These are phyloP conservation scores for Cryoendolithus antarcticus DNA, from an alignment of 2,329 filamentous ascomycete species.

Conservation along the genomic window DNA sequence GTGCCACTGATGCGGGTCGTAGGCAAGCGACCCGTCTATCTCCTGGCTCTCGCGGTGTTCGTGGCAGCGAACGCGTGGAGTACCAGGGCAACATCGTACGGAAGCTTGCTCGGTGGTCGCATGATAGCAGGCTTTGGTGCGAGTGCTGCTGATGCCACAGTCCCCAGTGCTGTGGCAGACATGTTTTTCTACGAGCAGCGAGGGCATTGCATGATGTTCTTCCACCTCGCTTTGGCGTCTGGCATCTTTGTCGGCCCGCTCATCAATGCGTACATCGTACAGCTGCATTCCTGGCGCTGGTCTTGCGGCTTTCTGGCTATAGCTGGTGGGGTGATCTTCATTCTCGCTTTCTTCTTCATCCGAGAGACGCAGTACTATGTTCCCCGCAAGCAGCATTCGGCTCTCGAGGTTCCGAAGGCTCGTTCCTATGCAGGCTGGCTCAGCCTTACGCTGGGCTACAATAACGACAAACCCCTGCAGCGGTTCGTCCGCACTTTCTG, in stretches of 20 bases:
- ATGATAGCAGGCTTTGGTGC: conserved; percentile 18
- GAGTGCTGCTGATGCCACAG: conserved; percentile 25
- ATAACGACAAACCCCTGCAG: conserved; percentile 7
- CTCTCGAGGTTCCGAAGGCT: neutral
- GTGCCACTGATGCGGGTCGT: conserved; percentile 20
- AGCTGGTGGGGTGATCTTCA: conserved; percentile 9
- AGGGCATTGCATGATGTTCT: conserved; percentile 28
- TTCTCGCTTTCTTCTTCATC: conserved; percentile 14
- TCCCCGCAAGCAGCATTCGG: conserved; percentile 2
- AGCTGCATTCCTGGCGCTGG: conserved; percentile 15
- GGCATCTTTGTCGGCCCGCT: conserved; percentile 28
- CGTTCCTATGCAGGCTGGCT: conserved; percentile 9
- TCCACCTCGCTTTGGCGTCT: conserved; percentile 24
- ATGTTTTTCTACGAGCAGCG: conserved; percentile 25
- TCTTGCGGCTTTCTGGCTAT: conserved; percentile 10
- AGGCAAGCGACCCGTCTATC: conserved; percentile 28
- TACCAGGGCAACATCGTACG: conserved; percentile 14
- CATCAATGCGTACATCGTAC: conserved; percentile 20
- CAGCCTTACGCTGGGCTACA: conserved; percentile 9
- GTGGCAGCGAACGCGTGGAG: conserved; percentile 26
- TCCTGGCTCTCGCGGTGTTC: conserved; percentile 22
- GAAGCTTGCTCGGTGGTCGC: conserved; percentile 14
- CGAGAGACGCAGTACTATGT: conserved; percentile 16
- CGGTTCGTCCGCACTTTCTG: conserved; percentile 10
- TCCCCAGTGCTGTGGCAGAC: conserved; percentile 25